Evolutionary conservation across 2,329 filamentous ascomycete genomes (phyloP), one percentile per base, ranked within the genome.

Genomic region (Celoporthe dispersa): DNA sequence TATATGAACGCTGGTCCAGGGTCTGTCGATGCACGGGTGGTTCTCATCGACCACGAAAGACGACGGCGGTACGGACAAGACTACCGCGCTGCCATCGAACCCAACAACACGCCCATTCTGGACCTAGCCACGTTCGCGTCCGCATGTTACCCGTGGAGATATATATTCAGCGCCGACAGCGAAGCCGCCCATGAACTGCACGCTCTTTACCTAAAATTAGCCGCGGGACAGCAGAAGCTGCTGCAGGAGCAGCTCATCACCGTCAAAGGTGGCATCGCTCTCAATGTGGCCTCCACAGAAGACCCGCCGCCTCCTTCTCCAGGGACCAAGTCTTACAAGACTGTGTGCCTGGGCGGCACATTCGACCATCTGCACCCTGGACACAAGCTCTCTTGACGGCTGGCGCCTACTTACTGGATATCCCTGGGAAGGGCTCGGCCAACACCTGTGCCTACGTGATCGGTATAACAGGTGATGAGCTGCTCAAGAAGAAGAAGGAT

Each of bases 281-380:
- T 89, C 68, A 80, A 81, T 41, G 73, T 80, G 11, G 69, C 71
- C n/a, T 44, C 75, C 25, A 70, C 66, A 22, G 60, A 51, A 12
- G 72, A 72, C 8, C 64, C 75, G 2, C 68, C 73, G 7, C 59
- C 70, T 31, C 66, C 73, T 22, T 48, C 75, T 3, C 75, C 75
- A 57, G 68, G 57, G 6, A 78, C 78, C 2, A 72, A 73, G 33
- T 76, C 79, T 57, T 87, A 92, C 78, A 81, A 84, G 70, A 86
- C 88, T 19, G 91, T 97, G 64, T 93, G 91, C 66, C 88, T 98
- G 16, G 96, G 95, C 39, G 96, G 96, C 12, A 99, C 96, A 0
- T 99, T 98, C 81, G 96, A 99, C 79, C 94, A 98, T 80, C 87
- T 99, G 31, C 96, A 99, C 78, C 90, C 93, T 4, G 96, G 96